These are phyloP conservation scores for Orobanche coerulescens DNA, from an alignment of 257 asterid species.

Conservation along the genomic window DNA sequence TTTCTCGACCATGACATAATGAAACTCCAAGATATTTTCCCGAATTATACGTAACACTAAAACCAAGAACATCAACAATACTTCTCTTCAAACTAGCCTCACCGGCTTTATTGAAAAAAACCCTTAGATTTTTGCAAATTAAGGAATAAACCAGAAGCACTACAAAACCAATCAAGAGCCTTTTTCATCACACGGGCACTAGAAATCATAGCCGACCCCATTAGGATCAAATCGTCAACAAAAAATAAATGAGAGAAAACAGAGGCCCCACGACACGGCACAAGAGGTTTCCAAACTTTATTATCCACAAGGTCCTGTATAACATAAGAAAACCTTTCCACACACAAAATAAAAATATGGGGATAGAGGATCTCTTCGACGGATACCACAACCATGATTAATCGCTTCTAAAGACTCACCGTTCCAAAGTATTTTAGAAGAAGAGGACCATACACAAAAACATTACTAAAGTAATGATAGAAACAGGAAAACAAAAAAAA, in stretches of 20 bases:
- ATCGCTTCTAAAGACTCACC: too few species aligned
- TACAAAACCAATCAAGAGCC: neutral
- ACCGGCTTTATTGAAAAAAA: too few species aligned
- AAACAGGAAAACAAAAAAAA: neutral
- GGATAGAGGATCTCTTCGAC: too few species aligned
- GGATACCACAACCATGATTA: too few species aligned
- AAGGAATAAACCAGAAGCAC: too few species aligned
- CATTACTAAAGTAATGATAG: neutral
- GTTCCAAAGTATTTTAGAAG: neutral
- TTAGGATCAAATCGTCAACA: too few species aligned
- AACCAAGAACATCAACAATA: neutral
- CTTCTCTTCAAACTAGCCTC: neutral
- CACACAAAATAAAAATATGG: too few species aligned
- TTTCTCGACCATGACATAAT: neutral
- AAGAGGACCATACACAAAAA: neutral
- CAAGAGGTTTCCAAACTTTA: neutral
- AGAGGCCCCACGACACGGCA: neutral
- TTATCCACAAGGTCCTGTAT: neutral
- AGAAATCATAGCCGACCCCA: too few species aligned
- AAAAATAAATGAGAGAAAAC: too few species aligned
- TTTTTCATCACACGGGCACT: neutral
- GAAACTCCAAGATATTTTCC: too few species aligned
- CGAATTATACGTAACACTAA: neutral
- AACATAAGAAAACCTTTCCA: too few species aligned
- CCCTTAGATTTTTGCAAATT: neutral